phyloP scores from a whole-genome alignment of 2,329 filamentous ascomycete genomes.

The Thielaviopsis euricoi region DNA sequence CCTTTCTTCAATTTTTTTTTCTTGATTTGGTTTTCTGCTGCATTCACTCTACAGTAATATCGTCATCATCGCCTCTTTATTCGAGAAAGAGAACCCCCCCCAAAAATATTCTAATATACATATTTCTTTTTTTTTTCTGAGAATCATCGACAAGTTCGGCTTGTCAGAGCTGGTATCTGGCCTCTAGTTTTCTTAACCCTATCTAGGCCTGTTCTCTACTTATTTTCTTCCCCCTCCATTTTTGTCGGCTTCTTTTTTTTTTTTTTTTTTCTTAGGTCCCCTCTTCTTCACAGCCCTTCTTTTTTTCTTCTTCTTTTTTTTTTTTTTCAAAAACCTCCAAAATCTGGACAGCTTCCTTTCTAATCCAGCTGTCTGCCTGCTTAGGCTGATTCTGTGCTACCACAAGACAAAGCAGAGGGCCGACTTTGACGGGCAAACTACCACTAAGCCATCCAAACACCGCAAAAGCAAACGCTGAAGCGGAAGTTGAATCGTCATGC shows the following conservation, averaged over 20 bases:
- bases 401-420: background rate
- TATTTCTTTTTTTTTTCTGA: background rate
- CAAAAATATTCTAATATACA: background rate
- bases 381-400: slow-evolving; percentile 6
- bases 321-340: slow-evolving; percentile 1
- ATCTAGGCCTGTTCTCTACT: background rate
- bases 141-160: background rate
- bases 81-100: background rate
- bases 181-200: background rate
- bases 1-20: background rate
- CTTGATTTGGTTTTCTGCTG: background rate
- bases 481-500: background rate
- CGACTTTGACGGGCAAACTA: background rate
- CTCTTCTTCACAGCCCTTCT: background rate
- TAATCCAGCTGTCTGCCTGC: background rate
- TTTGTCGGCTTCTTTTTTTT: background rate
- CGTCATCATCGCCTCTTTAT: background rate
- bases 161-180: slow-evolving; percentile 5
- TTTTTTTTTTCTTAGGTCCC: background rate
- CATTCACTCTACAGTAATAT: background rate
- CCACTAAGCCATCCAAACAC: background rate
- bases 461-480: background rate
- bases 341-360: background rate
- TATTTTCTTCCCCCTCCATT: background rate
- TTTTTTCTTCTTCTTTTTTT: background rate